Base-by-base conservation (phyloP, 805 yeast genomes). In the Zygosaccharomyces bisporus region DNA sequence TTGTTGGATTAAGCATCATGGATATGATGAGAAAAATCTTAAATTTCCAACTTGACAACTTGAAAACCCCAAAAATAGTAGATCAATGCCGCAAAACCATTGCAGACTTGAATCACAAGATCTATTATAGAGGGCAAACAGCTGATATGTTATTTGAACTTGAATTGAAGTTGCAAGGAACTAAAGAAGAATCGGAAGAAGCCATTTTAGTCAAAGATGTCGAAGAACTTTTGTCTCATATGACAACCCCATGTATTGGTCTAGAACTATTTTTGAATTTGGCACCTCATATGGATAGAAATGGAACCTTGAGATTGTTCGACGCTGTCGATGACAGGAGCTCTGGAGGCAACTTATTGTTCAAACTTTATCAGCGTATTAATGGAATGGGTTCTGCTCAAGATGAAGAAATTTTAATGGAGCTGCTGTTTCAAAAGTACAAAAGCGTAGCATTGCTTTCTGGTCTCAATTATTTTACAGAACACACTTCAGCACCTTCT, bases 81-180 rank as follows among this genome's bases (percentile, higher is more conserved):
- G 35, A 56, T 37, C 63, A 75, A 54, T 81, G 80, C 54, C 66
- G 80, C 1, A 67, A 68, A 17, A 77, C 89, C 19, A 76, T 90
- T 43, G 77, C 81, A 46, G 81, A 83, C 46, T 71, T 91, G 42
- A 80, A 89, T 1, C 75, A 79, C 2, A 95, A 89, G 60, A 76
- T 81, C 9, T 89, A 89, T 56, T 91, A 91, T 61, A 81, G 81
- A 47, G 95, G 88, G 53, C 99, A 93, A 63, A 78, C 84, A 4
- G 75, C 82, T 12, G 97, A 90, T 60, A 82, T 91, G 70, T 69
- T 89, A 14, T 76, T 79, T 21, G 95, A 85, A 46, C 69, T 89
- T 12, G 65, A 81, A 33, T 53, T 73, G 14, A 76, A 59, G 41
- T 46, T 70, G 25, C 64, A 63, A 37, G 61, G 61, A 16, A 27